These are phyloP conservation scores for Cucurbita moschata DNA, from an alignment of 306 rosid species.

Conservation along the genomic window DNA sequence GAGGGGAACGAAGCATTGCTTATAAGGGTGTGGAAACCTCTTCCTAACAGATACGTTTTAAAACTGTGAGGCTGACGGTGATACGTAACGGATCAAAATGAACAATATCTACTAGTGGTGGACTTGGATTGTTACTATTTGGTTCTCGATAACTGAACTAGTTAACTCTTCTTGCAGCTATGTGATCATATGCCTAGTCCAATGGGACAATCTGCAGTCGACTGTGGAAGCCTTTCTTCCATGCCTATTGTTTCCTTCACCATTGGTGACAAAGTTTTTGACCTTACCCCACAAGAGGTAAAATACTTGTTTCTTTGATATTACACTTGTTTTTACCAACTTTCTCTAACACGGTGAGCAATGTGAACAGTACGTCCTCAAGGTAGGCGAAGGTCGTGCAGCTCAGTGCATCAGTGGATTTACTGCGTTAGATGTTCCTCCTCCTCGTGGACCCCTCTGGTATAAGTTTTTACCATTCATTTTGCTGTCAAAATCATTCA, in stretches of 20 bases:
- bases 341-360: neutral
- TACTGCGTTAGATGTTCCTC: constrained; percentile 58
- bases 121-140: no score
- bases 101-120: no score
- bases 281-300: constrained; percentile 64
- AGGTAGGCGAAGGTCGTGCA: constrained; percentile 55
- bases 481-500: neutral
- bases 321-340: neutral
- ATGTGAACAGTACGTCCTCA: constrained; percentile 60
- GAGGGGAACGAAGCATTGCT: no score
- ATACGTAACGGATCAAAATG: no score
- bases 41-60: no score
- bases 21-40: no score
- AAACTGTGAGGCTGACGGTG: no score
- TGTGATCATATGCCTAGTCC: constrained; percentile 77
- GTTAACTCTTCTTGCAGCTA: constrained; percentile 31
- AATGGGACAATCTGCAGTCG: constrained; percentile 57
- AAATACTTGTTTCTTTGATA: neutral
- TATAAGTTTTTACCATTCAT: constrained; percentile 13
- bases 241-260: constrained; percentile 85
- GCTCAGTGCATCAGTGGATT: constrained; percentile 92
- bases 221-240: constrained; percentile 43
- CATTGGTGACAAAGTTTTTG: constrained; percentile 52
- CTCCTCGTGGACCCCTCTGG: constrained; percentile 95
- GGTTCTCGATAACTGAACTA: neutral